phyloP scores from a whole-genome alignment of 1,284 basidiomycete genomes.

The Wolfiporia cocos region DNA sequence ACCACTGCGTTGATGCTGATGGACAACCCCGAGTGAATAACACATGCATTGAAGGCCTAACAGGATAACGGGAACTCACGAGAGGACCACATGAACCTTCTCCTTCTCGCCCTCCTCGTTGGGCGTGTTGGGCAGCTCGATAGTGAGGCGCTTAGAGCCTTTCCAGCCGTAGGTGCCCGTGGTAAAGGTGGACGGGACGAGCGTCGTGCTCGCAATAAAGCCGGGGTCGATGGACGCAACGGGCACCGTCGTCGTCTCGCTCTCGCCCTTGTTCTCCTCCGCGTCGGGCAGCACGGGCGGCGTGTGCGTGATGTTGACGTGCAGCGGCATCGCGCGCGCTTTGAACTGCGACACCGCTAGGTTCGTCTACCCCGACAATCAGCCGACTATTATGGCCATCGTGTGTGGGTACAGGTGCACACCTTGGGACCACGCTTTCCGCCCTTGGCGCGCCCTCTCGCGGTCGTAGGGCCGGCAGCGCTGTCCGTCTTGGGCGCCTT shows the following conservation, averaged over 20 bases:
- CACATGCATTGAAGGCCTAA: not conserved
- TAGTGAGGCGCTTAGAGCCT: constrained; percentile 57
- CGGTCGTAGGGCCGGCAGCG: constrained; percentile 18
- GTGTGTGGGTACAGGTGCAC: constrained; percentile 26
- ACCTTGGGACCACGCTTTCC: constrained; percentile 39
- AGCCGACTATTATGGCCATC: no score
- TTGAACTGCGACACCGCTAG: constrained; percentile 53
- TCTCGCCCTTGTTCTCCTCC: constrained; percentile 2
- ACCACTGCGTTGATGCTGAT: constrained; percentile 73
- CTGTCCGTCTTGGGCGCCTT: constrained; percentile 43
- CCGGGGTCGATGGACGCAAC: constrained; percentile 47
- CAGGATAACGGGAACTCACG: constrained; percentile 40
- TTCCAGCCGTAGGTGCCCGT: constrained; percentile 83
- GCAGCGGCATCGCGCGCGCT: constrained; percentile 57
- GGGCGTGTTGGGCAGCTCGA: constrained; percentile 52
- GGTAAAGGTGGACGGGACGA: constrained; percentile 52
- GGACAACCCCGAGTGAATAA: constrained; percentile 6
- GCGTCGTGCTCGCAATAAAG: constrained; percentile 49
- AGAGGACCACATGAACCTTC: constrained; percentile 69
- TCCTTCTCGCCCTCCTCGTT: constrained; percentile 40
- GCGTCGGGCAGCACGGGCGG: constrained; percentile 42
- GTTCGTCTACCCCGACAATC: constrained; percentile 39
- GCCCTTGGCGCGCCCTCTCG: constrained; percentile 13
- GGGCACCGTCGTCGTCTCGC: constrained; percentile 21
- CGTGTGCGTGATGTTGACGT: constrained; percentile 64